phyloP scores from a whole-genome alignment of 805 yeast genomes.

The Barnettozyma salicaria region DNA sequence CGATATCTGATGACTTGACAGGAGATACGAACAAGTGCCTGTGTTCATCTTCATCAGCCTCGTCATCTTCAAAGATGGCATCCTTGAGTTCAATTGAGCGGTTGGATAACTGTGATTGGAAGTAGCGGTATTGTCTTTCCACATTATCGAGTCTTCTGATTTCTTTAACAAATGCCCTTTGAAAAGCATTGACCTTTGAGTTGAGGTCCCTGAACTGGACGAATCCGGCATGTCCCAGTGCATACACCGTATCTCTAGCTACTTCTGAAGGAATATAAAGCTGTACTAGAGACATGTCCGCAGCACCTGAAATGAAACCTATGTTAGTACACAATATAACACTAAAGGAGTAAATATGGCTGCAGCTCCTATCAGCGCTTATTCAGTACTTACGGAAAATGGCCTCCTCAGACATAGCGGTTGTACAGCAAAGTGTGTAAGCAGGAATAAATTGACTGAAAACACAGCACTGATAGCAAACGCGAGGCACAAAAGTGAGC shows the following conservation, averaged over 20 bases:
- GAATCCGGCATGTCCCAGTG: constrained; percentile 79
- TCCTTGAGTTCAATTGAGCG: constrained; percentile 36
- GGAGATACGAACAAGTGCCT: constrained; percentile 16
- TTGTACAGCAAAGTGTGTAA: background rate
- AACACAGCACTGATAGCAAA: background rate
- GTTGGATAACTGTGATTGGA: constrained; percentile 44
- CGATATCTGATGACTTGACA: constrained; percentile 35
- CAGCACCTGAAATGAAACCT: constrained; percentile 52
- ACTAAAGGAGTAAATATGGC: background rate
- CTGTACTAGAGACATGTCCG: constrained; percentile 96
- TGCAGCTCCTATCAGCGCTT: background rate
- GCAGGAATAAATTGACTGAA: background rate
- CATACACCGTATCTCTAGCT: constrained; percentile 76
- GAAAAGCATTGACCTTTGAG: constrained; percentile 74
- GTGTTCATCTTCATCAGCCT: constrained; percentile 28
- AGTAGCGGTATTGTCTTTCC: constrained; percentile 72
- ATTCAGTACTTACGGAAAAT: constrained; percentile 32
- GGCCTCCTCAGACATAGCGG: constrained; percentile 29
- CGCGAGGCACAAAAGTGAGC: background rate
- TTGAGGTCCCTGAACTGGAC: constrained; percentile 92
- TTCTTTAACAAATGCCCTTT: constrained; percentile 86
- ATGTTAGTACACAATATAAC: constrained; percentile 10
- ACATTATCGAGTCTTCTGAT: constrained; percentile 78
- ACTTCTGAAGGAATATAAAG: constrained; percentile 89
- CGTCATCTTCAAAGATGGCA: constrained; percentile 24